Percentiles rank a stretch among this genome's conserved stretches.
These are phyloP conservation scores for Lobulomyces angularis DNA, from an alignment of 192 early-diverging fungal genomes.

Conservation along the genomic window DNA sequence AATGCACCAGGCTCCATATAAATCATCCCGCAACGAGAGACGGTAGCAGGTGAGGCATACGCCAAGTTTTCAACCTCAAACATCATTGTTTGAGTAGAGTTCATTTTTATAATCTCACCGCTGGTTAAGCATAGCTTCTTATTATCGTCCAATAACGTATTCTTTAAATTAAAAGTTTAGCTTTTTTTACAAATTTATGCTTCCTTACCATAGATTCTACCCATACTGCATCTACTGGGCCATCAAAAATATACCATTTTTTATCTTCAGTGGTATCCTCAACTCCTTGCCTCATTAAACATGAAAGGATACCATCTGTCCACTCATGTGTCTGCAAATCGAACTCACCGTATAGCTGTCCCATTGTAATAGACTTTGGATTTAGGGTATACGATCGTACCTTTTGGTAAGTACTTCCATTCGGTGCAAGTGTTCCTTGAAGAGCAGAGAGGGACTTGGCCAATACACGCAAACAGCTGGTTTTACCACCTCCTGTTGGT, in stretches of 20 bases:
- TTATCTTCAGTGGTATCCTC: constrained; percentile 42
- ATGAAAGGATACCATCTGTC: constrained; percentile 47
- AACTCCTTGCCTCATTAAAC: constrained; percentile 36
- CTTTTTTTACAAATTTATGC: no score
- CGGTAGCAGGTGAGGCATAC: constrained; percentile 52
- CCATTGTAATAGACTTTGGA: constrained; percentile 56
- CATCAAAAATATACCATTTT: constrained; percentile 56
- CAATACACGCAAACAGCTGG: constrained; percentile 33
- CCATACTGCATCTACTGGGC: constrained; percentile 54
- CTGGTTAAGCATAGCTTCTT: constrained; percentile 49
- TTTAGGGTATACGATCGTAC: constrained; percentile 37
- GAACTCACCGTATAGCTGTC: constrained; percentile 52
- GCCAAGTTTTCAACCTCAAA: constrained; percentile 51
- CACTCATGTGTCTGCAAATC: constrained; percentile 51
- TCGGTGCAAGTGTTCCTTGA: constrained; percentile 32
- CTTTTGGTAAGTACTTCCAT: constrained; percentile 36
- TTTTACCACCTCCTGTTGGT: constrained; percentile 45
- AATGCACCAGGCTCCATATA: constrained; percentile 54
- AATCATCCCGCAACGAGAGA: constrained; percentile 53
- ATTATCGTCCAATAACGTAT: constrained; percentile 51
- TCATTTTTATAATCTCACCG: constrained; percentile 57
- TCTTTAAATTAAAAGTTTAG: no score
- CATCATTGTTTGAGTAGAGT: constrained; percentile 47
- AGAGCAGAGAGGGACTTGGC: constrained; percentile 26
- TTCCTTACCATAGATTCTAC: constrained; percentile 50